Evolutionary conservation across 2,329 filamentous ascomycete genomes (phyloP), one percentile per base, ranked within the genome.

Genomic region (Clonostachys rhizophaga): DNA sequence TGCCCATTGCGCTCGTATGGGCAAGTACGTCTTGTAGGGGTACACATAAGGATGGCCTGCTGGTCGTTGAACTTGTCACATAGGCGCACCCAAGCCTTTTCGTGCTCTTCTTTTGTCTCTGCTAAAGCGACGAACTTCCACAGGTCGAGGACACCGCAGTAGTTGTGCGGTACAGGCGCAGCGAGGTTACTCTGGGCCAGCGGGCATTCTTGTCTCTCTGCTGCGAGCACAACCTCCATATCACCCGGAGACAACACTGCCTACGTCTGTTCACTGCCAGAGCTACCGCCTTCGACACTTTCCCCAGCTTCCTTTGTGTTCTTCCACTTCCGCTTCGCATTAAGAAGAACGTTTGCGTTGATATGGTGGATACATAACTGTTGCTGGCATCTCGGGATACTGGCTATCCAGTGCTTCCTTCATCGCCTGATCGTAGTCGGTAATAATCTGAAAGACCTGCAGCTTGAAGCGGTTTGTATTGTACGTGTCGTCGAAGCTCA

Each of bases 401-500:
- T 35, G 30, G 43, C 43, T 45, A 36, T 45, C 43, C 16, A 45
- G 34, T 45, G 43, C 43, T 37, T 33, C 43, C 43, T 45, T 45
- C 43, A 45, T 45, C 43, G 14, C 13, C 33, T 45, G 43, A 18
- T 45, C 43, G 34, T 45, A 45, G 43, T 45, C 43, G 43, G 43
- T 45, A 17, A 45, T 45, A 24, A 45, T 36, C 44, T 47, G 45
- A 30, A 43, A 47, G 34, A 47, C 34, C 40, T 40, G 45, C 36
- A 47, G 40, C 18, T 47, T 47, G 45, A 47, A 47, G 40, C 40
- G 45, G 34, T 47, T 47, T 17, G 45, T 47, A 16, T 47, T 47
- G 42, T 43, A 43, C 24, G 42, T 48, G 46, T 48, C 44, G 42
- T 48, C 46, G 30, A 48, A 48, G 42, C 46, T 48, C 41, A 48